phyloP scores from a whole-genome alignment of 2,329 filamentous ascomycete species.

The Phialocephala sp. region DNA sequence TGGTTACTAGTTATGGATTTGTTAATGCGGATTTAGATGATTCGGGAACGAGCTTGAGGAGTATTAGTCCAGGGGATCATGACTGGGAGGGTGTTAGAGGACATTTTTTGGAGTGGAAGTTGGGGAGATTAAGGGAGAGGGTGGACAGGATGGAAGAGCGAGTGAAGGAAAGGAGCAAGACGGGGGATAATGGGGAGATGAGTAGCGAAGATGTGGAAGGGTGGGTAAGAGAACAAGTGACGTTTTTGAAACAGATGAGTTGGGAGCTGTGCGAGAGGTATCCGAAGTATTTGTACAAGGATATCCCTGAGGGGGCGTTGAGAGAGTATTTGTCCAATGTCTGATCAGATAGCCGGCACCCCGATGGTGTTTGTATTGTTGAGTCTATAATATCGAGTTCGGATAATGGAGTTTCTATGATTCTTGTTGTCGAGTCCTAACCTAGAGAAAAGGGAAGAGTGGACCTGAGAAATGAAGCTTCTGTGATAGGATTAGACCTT shows the following conservation, averaged over 20 bases:
- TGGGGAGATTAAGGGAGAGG: conserved; percentile 21
- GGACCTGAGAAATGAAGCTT: no score
- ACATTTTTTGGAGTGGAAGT: conserved; percentile 18
- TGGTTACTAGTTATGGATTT: conserved; percentile 7
- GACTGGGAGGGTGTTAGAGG: not conserved
- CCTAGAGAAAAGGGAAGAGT: no score
- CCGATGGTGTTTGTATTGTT: not conserved
- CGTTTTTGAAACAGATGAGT: conserved; percentile 28
- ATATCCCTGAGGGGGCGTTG: conserved; percentile 22
- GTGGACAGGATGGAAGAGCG: conserved; percentile 15
- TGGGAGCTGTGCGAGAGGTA: conserved; percentile 27
- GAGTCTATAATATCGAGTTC: not conserved
- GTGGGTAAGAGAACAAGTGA: conserved; percentile 25
- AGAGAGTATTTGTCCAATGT: conserved; percentile 13
- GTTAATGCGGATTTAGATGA: not conserved
- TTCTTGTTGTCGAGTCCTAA: no score
- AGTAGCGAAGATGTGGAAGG: conserved; percentile 24
- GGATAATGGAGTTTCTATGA: no score
- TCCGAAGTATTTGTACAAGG: conserved; percentile 26
- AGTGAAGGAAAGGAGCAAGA: conserved; percentile 13
- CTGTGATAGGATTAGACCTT: no score
- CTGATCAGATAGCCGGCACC: not conserved
- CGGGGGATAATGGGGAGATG: not conserved
- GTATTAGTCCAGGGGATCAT: conserved; percentile 1
- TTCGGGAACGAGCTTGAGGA: conserved; percentile 12